phyloP scores from a whole-genome alignment of 805 yeast genomes.

The Sungouiella blattae region DNA sequence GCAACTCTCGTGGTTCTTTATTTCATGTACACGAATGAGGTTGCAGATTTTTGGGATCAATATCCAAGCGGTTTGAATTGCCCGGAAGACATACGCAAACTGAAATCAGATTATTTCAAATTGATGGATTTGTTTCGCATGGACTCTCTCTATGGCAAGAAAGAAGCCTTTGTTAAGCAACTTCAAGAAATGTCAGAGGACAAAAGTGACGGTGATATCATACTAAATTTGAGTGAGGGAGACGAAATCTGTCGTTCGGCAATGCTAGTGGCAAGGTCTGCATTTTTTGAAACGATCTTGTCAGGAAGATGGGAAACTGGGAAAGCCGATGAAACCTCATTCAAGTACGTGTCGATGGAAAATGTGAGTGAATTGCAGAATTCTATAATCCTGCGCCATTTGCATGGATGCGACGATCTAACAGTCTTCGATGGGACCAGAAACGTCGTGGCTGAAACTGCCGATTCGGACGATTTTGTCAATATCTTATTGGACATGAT shows the following conservation, averaged over 20 bases:
- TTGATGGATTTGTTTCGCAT: conserved; percentile 16
- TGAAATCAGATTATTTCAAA: conserved; percentile 26
- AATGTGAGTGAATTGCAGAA: conserved; percentile 44
- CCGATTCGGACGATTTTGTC: conserved; percentile 41
- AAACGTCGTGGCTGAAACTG: conserved; percentile 6
- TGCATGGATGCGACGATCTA: conserved; percentile 53
- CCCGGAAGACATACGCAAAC: conserved; percentile 26
- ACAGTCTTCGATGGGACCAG: conserved; percentile 31
- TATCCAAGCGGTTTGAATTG: conserved; percentile 22
- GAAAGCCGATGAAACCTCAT: conserved; percentile 3
- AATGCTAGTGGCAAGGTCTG: conserved; percentile 54
- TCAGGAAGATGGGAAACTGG: conserved; percentile 49
- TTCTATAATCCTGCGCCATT: conserved; percentile 45
- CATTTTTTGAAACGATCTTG: conserved; percentile 59
- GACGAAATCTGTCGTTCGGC: conserved; percentile 45
- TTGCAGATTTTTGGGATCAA: conserved; percentile 46
- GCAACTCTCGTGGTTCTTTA: conserved; percentile 42
- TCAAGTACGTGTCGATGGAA: conserved; percentile 38
- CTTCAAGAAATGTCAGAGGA: conserved; percentile 12
- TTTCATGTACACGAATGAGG: conserved; percentile 47
- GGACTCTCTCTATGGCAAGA: conserved; percentile 11
- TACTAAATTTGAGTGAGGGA: conserved; percentile 46
- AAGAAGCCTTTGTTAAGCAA: conserved; percentile 5
- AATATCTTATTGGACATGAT: conserved; percentile 55
- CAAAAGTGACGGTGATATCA: conserved; percentile 35